phyloP scores from a whole-genome alignment of 371 early-diverging fungal genomes.

The Rhizomucor pusillus region DNA sequence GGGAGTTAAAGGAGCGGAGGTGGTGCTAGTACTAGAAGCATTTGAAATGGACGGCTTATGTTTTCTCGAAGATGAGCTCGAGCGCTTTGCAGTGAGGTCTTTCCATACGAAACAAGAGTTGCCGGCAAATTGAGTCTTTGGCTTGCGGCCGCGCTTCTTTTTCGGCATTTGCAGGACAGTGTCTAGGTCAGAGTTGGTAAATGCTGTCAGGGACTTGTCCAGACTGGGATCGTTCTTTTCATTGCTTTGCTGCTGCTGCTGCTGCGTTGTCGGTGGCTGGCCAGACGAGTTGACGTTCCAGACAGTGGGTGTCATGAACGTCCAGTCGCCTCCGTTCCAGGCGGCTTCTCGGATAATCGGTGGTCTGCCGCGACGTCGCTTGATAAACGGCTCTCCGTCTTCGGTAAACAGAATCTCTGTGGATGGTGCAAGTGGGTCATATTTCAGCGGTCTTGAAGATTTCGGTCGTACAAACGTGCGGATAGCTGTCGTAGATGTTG shows the following conservation, averaged over 20 bases:
- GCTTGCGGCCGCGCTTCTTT: constrained; percentile 47
- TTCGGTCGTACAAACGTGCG: neutral
- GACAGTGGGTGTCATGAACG: constrained; percentile 46
- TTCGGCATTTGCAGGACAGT: constrained; percentile 36
- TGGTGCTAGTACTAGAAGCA: too few relatives aligned
- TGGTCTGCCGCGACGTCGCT: constrained; percentile 44
- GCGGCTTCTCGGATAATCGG: constrained; percentile 21
- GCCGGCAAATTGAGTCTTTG: constrained; percentile 45
- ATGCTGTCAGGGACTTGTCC: constrained; percentile 36
- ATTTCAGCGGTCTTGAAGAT: too few relatives aligned
- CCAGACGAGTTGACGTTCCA: constrained; percentile 32
- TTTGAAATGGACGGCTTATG: too few relatives aligned
- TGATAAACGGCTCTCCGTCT: constrained; percentile 36
- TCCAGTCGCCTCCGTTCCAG: constrained; percentile 39
- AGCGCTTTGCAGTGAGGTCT: constrained; percentile 6
- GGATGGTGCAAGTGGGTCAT: constrained; percentile 6
- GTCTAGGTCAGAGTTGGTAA: constrained; percentile 40
- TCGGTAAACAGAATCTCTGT: constrained; percentile 31
- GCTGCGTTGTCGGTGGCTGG: constrained; percentile 1
- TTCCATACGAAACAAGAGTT: constrained; percentile 54
- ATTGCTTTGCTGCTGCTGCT: neutral
- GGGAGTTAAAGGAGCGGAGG: too few relatives aligned
- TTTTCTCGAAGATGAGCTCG: constrained; percentile 3
- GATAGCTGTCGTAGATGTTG: neutral
- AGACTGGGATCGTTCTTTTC: constrained; percentile 3